These are phyloP conservation scores for Echinochloa phyllopogon DNA, from an alignment of 176 grass and related monocot genomes.

Conservation along the genomic window DNA sequence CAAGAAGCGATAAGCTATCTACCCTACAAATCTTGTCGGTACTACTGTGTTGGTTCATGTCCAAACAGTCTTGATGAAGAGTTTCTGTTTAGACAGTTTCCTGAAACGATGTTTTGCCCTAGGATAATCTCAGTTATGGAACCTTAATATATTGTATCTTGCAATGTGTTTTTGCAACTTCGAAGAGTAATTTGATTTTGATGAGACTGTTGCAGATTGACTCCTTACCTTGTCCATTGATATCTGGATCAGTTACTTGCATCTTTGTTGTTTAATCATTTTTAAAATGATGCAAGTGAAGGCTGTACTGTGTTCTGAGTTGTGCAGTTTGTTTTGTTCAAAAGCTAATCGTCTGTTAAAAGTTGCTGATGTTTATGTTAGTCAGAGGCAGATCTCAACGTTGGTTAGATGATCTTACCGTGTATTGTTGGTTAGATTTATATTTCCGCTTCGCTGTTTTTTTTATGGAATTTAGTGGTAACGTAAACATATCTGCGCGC, in stretches of 20 bases:
- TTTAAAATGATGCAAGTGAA: neutral
- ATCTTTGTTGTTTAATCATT: neutral
- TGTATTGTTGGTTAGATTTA: too few species aligned
- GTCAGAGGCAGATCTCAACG: too few species aligned
- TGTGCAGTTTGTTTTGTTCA: too few species aligned
- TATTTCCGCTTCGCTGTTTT: too few species aligned
- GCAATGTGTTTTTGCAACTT: slow-evolving; percentile 16
- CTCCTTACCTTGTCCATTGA: neutral
- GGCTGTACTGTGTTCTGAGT: neutral
- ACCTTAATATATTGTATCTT: slow-evolving; percentile 48
- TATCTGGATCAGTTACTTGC: neutral
- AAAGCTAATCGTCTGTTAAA: too few species aligned
- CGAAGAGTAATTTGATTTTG: slow-evolving; percentile 41
- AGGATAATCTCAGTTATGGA: slow-evolving; percentile 36
- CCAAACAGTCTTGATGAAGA: neutral
- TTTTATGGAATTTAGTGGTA: too few species aligned
- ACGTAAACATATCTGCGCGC: too few species aligned
- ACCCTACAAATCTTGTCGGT: neutral
- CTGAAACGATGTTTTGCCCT: slow-evolving; percentile 34
- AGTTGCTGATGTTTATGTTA: too few species aligned
- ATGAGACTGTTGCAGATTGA: neutral
- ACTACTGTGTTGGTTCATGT: slow-evolving; percentile 8
- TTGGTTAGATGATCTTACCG: too few species aligned
- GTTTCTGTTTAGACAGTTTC: slow-evolving; percentile 16
- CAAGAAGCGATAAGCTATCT: slow-evolving; percentile 78